phyloP scores from a whole-genome alignment of 2,329 filamentous ascomycete species.

The Hypoxylon sp. region DNA sequence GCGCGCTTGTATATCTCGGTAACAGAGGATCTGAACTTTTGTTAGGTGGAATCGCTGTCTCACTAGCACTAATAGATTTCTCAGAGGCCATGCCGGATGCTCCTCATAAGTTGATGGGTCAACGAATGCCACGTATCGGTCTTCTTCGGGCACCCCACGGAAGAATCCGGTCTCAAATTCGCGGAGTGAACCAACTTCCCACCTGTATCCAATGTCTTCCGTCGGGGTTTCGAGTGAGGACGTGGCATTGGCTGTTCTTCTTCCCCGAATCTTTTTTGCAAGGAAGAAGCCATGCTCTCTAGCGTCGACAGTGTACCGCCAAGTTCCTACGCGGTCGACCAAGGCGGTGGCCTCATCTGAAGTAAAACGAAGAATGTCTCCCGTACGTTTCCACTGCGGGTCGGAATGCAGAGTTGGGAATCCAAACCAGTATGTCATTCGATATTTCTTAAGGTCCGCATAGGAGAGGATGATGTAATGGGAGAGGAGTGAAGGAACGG shows the following conservation, averaged over 20 bases:
- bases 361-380: constrained; percentile 68
- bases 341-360: constrained; percentile 80
- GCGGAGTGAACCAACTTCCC: constrained; percentile 82
- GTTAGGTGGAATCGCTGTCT: constrained; percentile 83
- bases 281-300: constrained; percentile 96
- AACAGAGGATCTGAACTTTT: constrained; percentile 88
- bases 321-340: constrained; percentile 87
- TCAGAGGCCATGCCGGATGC: constrained; percentile 91
- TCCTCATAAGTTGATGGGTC: constrained; percentile 92
- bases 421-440: constrained; percentile 97
- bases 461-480: constrained; percentile 92
- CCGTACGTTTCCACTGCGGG: constrained; percentile 79
- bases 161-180: constrained; percentile 92
- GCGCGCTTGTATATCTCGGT: constrained; percentile 83
- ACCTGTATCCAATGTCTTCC: constrained; percentile 74
- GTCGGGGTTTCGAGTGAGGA: constrained; percentile 67
- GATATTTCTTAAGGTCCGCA: constrained; percentile 97
- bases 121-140: constrained; percentile 87
- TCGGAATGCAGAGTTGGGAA: constrained; percentile 94
- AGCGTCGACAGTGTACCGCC: constrained; percentile 84
- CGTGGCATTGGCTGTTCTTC: constrained; percentile 49
- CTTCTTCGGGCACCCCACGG: constrained; percentile 74
- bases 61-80: constrained; percentile 88
- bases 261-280: constrained; percentile 77
- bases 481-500: constrained; percentile 88